These are phyloP conservation scores for Pezicula rhizophila DNA, from an alignment of 2,329 filamentous ascomycete genomes.

Conservation along the genomic window DNA sequence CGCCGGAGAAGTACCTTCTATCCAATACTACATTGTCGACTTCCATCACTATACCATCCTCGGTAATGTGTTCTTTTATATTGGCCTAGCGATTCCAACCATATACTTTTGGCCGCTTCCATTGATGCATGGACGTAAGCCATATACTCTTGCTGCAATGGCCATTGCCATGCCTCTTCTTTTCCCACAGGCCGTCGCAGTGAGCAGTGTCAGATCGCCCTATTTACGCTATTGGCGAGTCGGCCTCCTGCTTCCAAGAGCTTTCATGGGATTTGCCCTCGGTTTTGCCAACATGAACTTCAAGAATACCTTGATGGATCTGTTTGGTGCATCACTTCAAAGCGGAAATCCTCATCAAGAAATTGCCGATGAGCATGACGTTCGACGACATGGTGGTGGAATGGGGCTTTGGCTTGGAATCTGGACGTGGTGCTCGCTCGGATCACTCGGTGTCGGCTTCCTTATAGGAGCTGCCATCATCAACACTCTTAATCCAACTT, in stretches of 20 bases:
- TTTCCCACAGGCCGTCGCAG: constrained; percentile 67
- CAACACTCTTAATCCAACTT: constrained; percentile 55
- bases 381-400: constrained; percentile 68
- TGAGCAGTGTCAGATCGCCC: constrained; percentile 51
- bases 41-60: constrained; percentile 60
- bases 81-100: constrained; percentile 64
- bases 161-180: constrained; percentile 65
- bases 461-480: constrained; percentile 66
- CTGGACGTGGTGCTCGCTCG: constrained; percentile 74
- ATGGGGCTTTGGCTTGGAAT: constrained; percentile 75
- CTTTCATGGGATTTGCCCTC: constrained; percentile 60
- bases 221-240: constrained; percentile 49
- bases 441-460: constrained; percentile 66
- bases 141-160: constrained; percentile 66
- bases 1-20: constrained; percentile 70
- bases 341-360: constrained; percentile 68
- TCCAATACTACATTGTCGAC: constrained; percentile 71
- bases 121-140: constrained; percentile 69
- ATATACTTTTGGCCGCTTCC: constrained; percentile 70
- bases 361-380: constrained; percentile 59
- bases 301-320: constrained; percentile 62
- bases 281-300: constrained; percentile 77
- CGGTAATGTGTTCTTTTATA: constrained; percentile 68
- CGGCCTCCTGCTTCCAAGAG: constrained; percentile 57
- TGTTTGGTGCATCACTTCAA: constrained; percentile 73